Base-by-base conservation (phyloP, 345 rosid genomes). In the Raphanus sativus region DNA sequence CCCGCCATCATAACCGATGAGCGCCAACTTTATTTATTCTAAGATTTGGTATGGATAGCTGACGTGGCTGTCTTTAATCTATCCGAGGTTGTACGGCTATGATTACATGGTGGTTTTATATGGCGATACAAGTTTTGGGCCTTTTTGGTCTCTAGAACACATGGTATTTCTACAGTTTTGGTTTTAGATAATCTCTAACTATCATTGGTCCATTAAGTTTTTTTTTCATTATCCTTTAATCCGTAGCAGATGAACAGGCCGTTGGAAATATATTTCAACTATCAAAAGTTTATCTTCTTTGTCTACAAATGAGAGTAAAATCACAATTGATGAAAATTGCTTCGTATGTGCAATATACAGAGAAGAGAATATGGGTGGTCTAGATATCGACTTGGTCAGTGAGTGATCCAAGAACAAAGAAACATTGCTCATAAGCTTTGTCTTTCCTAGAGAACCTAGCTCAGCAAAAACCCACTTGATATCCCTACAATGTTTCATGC, bases 401-500 rank as follows among this genome's bases (percentile, higher is more conserved):
- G 75, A 26, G 74, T 91, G 95, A 16, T 93, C 98, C 3, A 76
- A 59, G 73, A 93, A 93, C 84, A 91, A 86, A 54, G 90, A 69
- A 33, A 93, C 87, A 28, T 28, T 28, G 30, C 4, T 93, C 95
- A 28, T 28, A 28, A 28, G 26, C 91, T 93, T 93, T 93, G 75
- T 91, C 97, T 62, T 91, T 91, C 81, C 97, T 83, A 4, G 97
- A 91, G 76, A 93, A 91, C 0, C 83, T 88, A 34, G 97, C 89
- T 85, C 87, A 21, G 21, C 21, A 21, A 21, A 21, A 74, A 28
- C 30, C 30, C 30, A 28, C 30, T 28, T 28, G 30, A 2, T 28
- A 72, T 89, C 82, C 4, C 95, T 92, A 70, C 98, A 93, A 67
- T 93, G 97, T 83, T 93, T 93, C 87, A 76, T 82, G 9, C 83